phyloP scores from a whole-genome alignment of 2,329 filamentous ascomycete genomes.

The Talaromyces sp. region DNA sequence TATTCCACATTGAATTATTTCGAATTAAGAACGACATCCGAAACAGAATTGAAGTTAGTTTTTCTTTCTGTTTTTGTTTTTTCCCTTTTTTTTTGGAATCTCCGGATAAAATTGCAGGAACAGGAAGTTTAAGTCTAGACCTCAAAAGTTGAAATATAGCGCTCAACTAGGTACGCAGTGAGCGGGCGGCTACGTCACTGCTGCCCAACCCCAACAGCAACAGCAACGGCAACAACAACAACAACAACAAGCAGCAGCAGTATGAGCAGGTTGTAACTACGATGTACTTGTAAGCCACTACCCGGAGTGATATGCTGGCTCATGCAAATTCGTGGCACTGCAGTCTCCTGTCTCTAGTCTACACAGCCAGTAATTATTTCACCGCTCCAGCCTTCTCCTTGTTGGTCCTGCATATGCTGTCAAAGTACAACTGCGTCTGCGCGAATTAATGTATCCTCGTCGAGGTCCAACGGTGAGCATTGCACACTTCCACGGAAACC shows the following conservation, averaged over 20 bases:
- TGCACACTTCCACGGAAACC: background rate
- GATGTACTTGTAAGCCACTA: too few relatives aligned
- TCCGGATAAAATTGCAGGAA: background rate
- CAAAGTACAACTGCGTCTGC: background rate
- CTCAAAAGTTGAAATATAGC: background rate
- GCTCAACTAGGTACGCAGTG: background rate
- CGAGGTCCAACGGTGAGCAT: background rate
- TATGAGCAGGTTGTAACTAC: too few relatives aligned
- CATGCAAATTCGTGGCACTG: too few relatives aligned
- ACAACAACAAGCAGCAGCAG: background rate
- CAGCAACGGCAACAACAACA: background rate
- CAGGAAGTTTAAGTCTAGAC: background rate
- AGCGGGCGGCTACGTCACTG: constrained; percentile 9
- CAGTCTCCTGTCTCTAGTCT: too few relatives aligned
- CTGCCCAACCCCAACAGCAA: constrained; percentile 3
- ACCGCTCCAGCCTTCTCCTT: constrained; percentile 2
- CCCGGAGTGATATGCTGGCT: too few relatives aligned
- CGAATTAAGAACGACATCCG: too few relatives aligned
- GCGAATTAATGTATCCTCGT: background rate
- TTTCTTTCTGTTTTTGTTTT: too few relatives aligned
- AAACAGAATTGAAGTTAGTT: too few relatives aligned
- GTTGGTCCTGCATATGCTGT: background rate
- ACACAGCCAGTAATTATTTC: background rate
- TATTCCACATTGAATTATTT: background rate
- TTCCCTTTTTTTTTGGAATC: too few relatives aligned